Evolutionary conservation across 495 filamentous ascomycete genomes (phyloP).

Genomic region (Aspergillus funiculosus): DNA sequence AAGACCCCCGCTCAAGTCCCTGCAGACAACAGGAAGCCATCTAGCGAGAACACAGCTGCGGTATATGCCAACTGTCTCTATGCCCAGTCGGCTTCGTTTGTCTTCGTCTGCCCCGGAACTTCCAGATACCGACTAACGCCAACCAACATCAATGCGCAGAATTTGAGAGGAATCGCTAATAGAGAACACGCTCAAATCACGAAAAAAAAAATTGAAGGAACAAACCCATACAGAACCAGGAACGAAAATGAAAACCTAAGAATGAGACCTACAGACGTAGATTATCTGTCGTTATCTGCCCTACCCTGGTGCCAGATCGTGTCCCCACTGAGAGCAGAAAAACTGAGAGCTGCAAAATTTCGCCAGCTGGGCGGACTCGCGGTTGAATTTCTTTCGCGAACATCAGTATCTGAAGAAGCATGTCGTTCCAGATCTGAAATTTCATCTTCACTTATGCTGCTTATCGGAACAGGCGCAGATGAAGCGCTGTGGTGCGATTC

Average conservation of each 20-base stretch:
- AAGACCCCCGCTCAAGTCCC: background rate
- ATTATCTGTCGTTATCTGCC: conserved; percentile 41
- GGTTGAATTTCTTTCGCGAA: conserved; percentile 35
- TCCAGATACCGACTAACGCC: conserved; percentile 29
- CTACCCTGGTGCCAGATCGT: conserved; percentile 46
- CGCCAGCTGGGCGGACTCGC: conserved; percentile 38
- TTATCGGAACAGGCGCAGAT: conserved; percentile 45
- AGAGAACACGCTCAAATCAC: conserved; percentile 25
- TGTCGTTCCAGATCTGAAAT: conserved; percentile 38
- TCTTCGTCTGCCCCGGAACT: background rate
- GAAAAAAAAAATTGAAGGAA: conserved; percentile 16
- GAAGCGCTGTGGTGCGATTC: conserved; percentile 33
- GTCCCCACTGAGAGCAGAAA: conserved; percentile 48
- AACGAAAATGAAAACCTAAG: conserved; percentile 11
- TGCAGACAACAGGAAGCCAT: background rate
- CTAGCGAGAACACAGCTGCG: background rate
- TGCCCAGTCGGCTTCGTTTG: background rate
- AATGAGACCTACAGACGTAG: conserved; percentile 10
- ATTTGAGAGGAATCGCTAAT: conserved; percentile 39
- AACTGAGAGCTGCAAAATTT: conserved; percentile 40
- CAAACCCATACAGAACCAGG: conserved; percentile 3
- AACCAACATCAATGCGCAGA: conserved; percentile 26
- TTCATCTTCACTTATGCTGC: conserved; percentile 27
- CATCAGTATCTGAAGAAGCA: conserved; percentile 32
- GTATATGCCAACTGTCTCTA: conserved; percentile 5